These are phyloP conservation scores for Colletotrichum cuscutae DNA, from an alignment of 2,329 filamentous ascomycete genomes.

Conservation along the genomic window DNA sequence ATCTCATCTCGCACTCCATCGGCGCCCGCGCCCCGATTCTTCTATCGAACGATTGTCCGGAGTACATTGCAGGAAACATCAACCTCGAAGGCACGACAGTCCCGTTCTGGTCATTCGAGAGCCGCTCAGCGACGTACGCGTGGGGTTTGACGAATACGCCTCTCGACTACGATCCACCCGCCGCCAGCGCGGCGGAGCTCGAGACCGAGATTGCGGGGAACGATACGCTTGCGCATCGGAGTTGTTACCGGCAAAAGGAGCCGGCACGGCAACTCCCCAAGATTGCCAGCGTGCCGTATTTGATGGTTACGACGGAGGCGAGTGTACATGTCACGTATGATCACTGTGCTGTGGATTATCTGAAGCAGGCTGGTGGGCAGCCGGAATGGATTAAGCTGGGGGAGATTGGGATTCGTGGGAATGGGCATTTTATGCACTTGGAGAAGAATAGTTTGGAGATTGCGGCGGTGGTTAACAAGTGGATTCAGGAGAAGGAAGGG, in stretches of 20 bases:
- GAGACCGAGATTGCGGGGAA: constrained; percentile 29
- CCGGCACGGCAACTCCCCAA: constrained; percentile 55
- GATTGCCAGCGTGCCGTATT: constrained; percentile 56
- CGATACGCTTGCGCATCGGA: constrained; percentile 12
- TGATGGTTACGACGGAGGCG: constrained; percentile 62
- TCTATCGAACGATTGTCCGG: constrained; percentile 41
- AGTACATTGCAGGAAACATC: constrained; percentile 41
- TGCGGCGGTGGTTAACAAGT: constrained; percentile 48
- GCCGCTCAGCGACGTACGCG: constrained; percentile 37
- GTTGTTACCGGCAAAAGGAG: constrained; percentile 29
- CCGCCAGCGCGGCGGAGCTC: constrained; percentile 19
- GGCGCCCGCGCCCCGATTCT: constrained; percentile 37
- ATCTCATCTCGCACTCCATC: constrained; percentile 45
- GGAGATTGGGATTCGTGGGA: constrained; percentile 57
- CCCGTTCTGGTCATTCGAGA: constrained; percentile 41
- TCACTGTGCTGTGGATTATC: constrained; percentile 61
- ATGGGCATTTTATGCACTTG: constrained; percentile 66
- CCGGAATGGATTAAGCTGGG: constrained; percentile 57
- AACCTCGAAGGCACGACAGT: constrained; percentile 42
- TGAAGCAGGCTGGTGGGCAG: constrained; percentile 61
- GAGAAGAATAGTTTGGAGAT: constrained; percentile 62
- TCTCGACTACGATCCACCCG: constrained; percentile 52
- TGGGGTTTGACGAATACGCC: constrained; percentile 56
- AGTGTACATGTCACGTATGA: constrained; percentile 66
- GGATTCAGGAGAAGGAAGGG: constrained; percentile 43